phyloP scores from a whole-genome alignment of 306 rosid genomes.

The Vigna hirtella region DNA sequence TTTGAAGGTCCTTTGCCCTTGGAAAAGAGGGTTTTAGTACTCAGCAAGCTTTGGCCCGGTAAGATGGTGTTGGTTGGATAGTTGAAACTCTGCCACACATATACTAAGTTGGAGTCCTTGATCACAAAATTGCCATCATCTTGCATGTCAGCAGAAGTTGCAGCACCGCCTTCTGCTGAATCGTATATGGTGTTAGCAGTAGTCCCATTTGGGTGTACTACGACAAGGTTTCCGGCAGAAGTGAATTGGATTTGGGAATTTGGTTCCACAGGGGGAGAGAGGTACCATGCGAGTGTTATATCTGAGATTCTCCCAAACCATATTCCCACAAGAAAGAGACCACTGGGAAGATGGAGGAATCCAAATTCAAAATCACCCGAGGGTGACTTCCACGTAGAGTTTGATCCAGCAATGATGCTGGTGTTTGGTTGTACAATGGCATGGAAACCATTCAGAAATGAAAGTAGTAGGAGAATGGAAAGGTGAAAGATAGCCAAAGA shows the following conservation, averaged over 20 bases:
- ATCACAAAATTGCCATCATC: slow-evolving; percentile 43
- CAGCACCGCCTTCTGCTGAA: neutral
- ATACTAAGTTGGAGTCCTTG: neutral
- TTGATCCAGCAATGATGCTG: slow-evolving; percentile 49
- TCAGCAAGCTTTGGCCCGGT: slow-evolving; percentile 15
- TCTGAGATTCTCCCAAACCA: slow-evolving; percentile 48
- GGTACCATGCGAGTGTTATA: slow-evolving; percentile 51
- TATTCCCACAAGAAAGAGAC: slow-evolving; percentile 42
- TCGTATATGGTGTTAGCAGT: neutral
- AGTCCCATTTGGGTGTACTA: slow-evolving; percentile 29
- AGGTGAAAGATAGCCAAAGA: neutral
- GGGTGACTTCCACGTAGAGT: slow-evolving; percentile 44
- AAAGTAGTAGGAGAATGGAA: slow-evolving; percentile 23
- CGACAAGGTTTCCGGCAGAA: slow-evolving; percentile 35
- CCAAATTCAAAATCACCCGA: slow-evolving; percentile 50
- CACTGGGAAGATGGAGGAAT: slow-evolving; percentile 31
- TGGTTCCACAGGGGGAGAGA: slow-evolving; percentile 1
- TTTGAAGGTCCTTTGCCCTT: slow-evolving; percentile 41
- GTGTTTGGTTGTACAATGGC: neutral
- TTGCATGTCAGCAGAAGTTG: slow-evolving; percentile 35
- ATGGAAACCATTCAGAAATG: slow-evolving; percentile 18
- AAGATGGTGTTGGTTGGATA: slow-evolving; percentile 40
- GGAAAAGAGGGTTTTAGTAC: neutral
- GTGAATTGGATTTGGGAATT: slow-evolving; percentile 43
- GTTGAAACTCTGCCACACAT: slow-evolving; percentile 42